Base-by-base conservation (phyloP, 1,284 basidiomycete species). In the Lentinus polychrous region DNA sequence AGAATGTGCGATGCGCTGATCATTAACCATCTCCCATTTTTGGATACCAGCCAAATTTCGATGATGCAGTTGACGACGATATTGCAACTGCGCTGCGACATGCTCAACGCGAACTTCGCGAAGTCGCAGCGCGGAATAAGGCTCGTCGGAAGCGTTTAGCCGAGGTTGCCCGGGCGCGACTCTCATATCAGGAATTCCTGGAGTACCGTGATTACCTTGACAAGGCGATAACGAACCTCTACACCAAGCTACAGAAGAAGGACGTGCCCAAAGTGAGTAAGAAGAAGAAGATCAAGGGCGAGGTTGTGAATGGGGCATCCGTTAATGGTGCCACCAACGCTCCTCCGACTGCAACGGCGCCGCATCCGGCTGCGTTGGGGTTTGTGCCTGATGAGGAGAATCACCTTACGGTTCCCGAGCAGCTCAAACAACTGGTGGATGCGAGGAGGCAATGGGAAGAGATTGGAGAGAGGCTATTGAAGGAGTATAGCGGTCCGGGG, bases 181-280 rank as follows among this genome's bases (percentile, higher is more conserved):
- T 98, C 41, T 93, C 85, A 2, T 91, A 91, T 63, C 89, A 92
- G 61, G 92, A 95, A 59, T 95, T 93, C 66, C 68, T 89, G 52
- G 83, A 87, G 27, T 65, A 80, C 4, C 79, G 90, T 14, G 91
- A 94, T 50, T 76, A 83, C 3, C 74, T 94, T 39, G 93, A 95
- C 70, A 86, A 83, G 69, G 83, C 83, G 57, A 88, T 95, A 58
- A 66, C 73, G 37, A 74, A 73, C n/a, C 69, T 82, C 18, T 88
- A 82, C 57, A 62, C 76, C 34, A 88, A 86, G 62, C 74, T 88
- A 52, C 83, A 86, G 71, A 85, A 83, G 72, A 83, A 85, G 62
- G 81, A 85, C 49, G 73, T 66, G 2, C 81, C 83, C 5, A 86
- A 86, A 60, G 63, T 72, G 18, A 67, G 62, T 53, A 83, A 81